Evolutionary conservation across 192 early-diverging fungal species (phyloP), one percentile per base, ranked within the genome.

Genomic region (Linnemannia hyalina): DNA sequence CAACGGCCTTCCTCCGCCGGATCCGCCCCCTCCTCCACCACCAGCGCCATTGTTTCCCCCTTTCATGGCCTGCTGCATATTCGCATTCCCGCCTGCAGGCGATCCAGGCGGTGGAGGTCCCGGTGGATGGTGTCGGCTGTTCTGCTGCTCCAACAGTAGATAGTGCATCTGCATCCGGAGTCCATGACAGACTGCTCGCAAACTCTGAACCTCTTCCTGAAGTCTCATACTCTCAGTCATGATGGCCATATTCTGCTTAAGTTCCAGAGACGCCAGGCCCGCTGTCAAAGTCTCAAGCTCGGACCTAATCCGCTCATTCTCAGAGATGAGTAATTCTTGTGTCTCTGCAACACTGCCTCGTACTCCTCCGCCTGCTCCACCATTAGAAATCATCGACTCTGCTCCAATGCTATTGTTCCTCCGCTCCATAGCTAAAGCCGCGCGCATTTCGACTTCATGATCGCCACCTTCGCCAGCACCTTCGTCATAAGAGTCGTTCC

Each of bases 91-190:
- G 41, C 46, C 82, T 40, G 68, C 68, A 40, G 78, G 75, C 0
- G 84, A 77, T 10, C 84, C 80, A 47, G 77, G 68, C 23, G 80
- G 81, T 41, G 81, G 82, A n/a, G 76, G 76, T n/a, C 81, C 81
- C 0, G 70, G 74, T 26, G 49, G 52, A 3, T 49, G 73, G 32
- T 75, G 76, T 4, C 73, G 82, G 32, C 52, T 57, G 42, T 86
- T 86, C 32, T 86, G 84, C n/a, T 80, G 81, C 52, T 93, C 90
- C 78, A 93, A 89, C 68, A 95, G 75, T 26, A 92, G 47, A 77
- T 91, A 94, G 69, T 95, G 90, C 85, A 95, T 93, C 75, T 95
- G 95, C 90, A 92, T 91, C 49, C 94, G 91, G 46, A 95, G 70
- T 3, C 91, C 91, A 82, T 95, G 92, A 79, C 94, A 95, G 29